These are phyloP conservation scores for Arabidopsis hybrid DNA, from an alignment of 441 rosid genomes.

Conservation along the genomic window DNA sequence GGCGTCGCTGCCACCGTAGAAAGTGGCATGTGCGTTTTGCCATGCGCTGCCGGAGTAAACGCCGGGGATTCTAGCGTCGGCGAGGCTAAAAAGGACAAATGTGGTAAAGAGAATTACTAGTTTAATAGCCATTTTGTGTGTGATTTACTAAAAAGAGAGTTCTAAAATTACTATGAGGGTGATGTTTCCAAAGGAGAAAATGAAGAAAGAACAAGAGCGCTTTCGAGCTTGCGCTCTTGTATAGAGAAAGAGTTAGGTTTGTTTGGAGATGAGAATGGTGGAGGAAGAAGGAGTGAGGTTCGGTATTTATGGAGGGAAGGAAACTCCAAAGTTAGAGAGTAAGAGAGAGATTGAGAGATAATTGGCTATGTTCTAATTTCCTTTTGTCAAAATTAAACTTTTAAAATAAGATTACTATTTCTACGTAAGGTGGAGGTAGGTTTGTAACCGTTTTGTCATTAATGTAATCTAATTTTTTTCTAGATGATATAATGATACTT, in stretches of 20 bases:
- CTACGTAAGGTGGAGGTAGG: slow-evolving; percentile 38
- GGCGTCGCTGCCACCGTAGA: slow-evolving; percentile 78
- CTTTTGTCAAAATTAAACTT: slow-evolving; percentile 10
- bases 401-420: slow-evolving; percentile 20
- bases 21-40: slow-evolving; percentile 79
- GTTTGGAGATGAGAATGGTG: slow-evolving; percentile 32
- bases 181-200: background rate
- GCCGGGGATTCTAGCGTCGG: slow-evolving; percentile 67
- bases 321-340: slow-evolving; percentile 30
- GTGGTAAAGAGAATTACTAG: slow-evolving; percentile 41
- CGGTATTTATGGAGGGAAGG: slow-evolving; percentile 45
- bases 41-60: slow-evolving; percentile 56
- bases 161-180: slow-evolving; percentile 18
- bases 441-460: slow-evolving; percentile 42
- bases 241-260: slow-evolving; percentile 34
- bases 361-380: slow-evolving; percentile 18
- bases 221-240: slow-evolving; percentile 38
- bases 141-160: background rate
- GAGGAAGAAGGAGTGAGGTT: slow-evolving; percentile 38
- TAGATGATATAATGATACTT: background rate
- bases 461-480: background rate
- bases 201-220: slow-evolving; percentile 41
- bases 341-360: slow-evolving; percentile 1
- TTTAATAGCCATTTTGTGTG: slow-evolving; percentile 35
- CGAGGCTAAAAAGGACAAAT: slow-evolving; percentile 25